Evolutionary conservation across 176 grass and related monocot species (phyloP).

Genomic region (Echinochloa phyllopogon): DNA sequence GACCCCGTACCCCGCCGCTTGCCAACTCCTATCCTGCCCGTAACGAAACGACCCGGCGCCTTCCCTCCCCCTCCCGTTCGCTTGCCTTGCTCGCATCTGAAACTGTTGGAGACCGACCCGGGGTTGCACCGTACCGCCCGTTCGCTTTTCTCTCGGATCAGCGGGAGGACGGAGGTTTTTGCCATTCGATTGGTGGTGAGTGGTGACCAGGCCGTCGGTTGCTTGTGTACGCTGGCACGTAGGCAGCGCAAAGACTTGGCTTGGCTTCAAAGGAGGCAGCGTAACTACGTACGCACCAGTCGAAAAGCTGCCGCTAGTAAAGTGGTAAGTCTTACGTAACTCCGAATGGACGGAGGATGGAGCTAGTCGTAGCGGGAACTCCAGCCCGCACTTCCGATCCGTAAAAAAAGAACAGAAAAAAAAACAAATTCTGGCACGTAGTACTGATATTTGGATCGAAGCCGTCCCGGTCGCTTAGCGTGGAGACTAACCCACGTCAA

Average conservation of each 20-base stretch:
- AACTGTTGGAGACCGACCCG: not conserved
- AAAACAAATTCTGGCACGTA: not conserved
- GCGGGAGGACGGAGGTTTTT: not conserved
- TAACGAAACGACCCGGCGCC: conserved; percentile 28
- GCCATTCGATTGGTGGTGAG: not conserved
- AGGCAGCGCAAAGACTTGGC: not conserved
- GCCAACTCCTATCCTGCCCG: not conserved
- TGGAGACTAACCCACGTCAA: conserved; percentile 43
- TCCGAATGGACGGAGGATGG: not conserved
- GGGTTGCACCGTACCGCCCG: too few species aligned
- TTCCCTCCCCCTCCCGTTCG: not conserved
- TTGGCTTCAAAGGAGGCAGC: conserved; percentile 29
- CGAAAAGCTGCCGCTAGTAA: not conserved
- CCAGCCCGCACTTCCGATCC: not conserved
- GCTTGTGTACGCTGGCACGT: not conserved
- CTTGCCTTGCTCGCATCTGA: conserved; percentile 1
- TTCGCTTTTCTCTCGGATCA: not conserved
- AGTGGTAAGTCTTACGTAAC: not conserved
- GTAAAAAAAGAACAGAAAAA: not conserved
- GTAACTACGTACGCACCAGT: not conserved
- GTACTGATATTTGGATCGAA: not conserved
- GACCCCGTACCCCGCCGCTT: not conserved
- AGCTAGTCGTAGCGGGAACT: not conserved
- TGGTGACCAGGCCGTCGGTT: not conserved
- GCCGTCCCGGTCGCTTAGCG: conserved; percentile 28